A percentile compares a stretch with the other conserved stretches of the same genome.
phyloP scores from a whole-genome alignment of 495 filamentous ascomycete genomes.

The Annulohypoxylon bovei region DNA sequence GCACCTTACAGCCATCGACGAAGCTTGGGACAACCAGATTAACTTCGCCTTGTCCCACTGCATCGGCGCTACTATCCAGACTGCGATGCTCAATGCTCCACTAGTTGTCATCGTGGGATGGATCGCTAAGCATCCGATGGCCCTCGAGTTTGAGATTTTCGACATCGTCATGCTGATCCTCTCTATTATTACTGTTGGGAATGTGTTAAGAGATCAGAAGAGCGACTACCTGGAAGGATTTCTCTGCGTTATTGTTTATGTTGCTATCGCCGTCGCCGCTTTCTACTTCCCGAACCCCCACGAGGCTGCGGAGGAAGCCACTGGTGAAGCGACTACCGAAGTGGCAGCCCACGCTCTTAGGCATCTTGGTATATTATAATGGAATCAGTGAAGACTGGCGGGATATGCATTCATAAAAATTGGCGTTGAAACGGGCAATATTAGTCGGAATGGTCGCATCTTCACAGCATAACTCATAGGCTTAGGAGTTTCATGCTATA shows the following conservation, averaged over 20 bases:
- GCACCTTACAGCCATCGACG: constrained; percentile 89
- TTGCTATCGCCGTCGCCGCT: constrained; percentile 70
- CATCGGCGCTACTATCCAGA: constrained; percentile 88
- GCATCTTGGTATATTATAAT: constrained; percentile 12
- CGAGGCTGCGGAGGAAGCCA: constrained; percentile 11
- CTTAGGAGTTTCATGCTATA: constrained; percentile 7
- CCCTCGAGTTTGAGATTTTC: constrained; percentile 88
- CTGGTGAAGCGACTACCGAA: constrained; percentile 9
- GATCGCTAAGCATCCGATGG: constrained; percentile 76
- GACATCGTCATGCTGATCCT: constrained; percentile 88
- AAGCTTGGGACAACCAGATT: constrained; percentile 87
- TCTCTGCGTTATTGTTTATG: constrained; percentile 75
- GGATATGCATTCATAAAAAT: constrained; percentile 22
- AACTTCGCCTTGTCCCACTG: constrained; percentile 94
- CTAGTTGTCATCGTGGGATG: constrained; percentile 86
- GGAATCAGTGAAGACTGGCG: no score
- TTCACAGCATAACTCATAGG: constrained; percentile 7
- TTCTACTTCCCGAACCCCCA: constrained; percentile 69
- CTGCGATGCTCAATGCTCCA: constrained; percentile 87
- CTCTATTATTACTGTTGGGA: constrained; percentile 85
- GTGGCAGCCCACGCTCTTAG: constrained; percentile 11
- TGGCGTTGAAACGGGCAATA: constrained; percentile 31
- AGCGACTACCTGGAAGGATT: constrained; percentile 83
- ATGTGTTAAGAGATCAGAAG: constrained; percentile 81
- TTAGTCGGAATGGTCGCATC: constrained; percentile 23